Evolutionary conservation across 2,329 filamentous ascomycete genomes (phyloP).

Genomic region (Fusarium torulosum): DNA sequence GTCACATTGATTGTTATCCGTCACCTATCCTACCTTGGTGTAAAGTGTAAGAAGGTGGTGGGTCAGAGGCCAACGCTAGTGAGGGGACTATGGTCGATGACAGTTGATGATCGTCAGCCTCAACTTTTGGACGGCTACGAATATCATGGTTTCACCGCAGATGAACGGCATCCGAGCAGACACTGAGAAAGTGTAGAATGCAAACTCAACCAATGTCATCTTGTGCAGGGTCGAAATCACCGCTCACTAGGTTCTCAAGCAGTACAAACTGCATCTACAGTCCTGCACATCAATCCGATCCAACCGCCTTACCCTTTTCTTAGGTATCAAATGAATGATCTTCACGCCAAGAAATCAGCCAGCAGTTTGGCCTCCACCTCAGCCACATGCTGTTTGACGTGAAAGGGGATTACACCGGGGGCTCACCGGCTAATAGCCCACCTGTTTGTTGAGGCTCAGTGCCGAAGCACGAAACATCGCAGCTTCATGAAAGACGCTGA

Average conservation of each 20-base stretch:
- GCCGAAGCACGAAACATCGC: not conserved
- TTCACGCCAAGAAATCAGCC: not conserved
- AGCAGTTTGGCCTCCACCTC: not conserved
- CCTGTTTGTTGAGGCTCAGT: not conserved
- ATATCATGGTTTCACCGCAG: constrained; percentile 14
- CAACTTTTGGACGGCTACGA: constrained; percentile 8
- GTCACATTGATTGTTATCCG: constrained; percentile 5
- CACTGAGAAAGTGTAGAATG: not conserved
- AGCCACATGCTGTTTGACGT: not conserved
- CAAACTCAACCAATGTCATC: not conserved
- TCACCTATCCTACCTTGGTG: constrained; percentile 14
- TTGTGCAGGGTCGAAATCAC: not conserved
- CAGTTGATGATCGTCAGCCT: constrained; percentile 31
- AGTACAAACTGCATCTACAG: constrained; percentile 2
- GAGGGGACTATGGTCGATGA: constrained; percentile 1
- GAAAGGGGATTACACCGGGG: not conserved
- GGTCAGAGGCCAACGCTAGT: constrained; percentile 15
- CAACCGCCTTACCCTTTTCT: constrained; percentile 26
- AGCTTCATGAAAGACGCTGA: not conserved
- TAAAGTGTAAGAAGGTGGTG: not conserved
- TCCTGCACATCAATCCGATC: not conserved
- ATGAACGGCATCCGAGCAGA: constrained; percentile 12
- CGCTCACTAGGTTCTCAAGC: not conserved
- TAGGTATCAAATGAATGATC: constrained; percentile 6
- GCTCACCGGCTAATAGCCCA: not conserved